A percentile compares a stretch with the other conserved stretches of the same genome.
Evolutionary conservation across 2,329 filamentous ascomycete genomes (phyloP).

Genomic region (Aureobasidium leucospermi): DNA sequence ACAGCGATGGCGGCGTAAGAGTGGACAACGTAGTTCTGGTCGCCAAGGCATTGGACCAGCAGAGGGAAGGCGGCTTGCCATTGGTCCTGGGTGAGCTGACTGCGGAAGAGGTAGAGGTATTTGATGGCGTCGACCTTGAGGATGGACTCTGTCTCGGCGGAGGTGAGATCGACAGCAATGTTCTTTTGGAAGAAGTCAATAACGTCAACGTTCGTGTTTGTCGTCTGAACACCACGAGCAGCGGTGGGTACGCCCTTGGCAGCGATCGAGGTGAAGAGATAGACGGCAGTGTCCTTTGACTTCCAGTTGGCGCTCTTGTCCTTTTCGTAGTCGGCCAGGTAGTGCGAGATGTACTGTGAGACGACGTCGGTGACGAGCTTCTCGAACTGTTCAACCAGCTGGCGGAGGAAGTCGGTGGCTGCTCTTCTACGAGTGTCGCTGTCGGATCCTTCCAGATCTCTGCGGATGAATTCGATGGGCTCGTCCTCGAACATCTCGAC

Average conservation of each 20-base stretch:
- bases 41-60: conserved; percentile 83
- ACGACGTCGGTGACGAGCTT: conserved; percentile 78
- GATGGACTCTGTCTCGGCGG: conserved; percentile 67
- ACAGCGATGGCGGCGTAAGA: conserved; percentile 95
- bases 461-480: conserved; percentile 94
- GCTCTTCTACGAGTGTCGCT: conserved; percentile 87
- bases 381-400: conserved; percentile 85
- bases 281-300: conserved; percentile 95
- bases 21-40: conserved; percentile 91
- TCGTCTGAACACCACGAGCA: conserved; percentile 81
- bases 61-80: conserved; percentile 87
- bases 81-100: conserved; percentile 82
- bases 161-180: conserved; percentile 79
- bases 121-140: conserved; percentile 98
- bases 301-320: conserved; percentile 72
- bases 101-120: conserved; percentile 94
- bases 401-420: conserved; percentile 87
- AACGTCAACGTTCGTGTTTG: conserved; percentile 69
- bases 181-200: conserved; percentile 93
- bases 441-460: conserved; percentile 92
- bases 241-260: conserved; percentile 84
- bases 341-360: conserved; percentile 77
- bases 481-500: conserved; percentile 97
- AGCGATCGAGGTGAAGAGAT: conserved; percentile 89
- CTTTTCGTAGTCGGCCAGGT: conserved; percentile 67